Evolutionary conservation across 768 basidiomycete species (phyloP).

Genomic region (Suillus placidus): DNA sequence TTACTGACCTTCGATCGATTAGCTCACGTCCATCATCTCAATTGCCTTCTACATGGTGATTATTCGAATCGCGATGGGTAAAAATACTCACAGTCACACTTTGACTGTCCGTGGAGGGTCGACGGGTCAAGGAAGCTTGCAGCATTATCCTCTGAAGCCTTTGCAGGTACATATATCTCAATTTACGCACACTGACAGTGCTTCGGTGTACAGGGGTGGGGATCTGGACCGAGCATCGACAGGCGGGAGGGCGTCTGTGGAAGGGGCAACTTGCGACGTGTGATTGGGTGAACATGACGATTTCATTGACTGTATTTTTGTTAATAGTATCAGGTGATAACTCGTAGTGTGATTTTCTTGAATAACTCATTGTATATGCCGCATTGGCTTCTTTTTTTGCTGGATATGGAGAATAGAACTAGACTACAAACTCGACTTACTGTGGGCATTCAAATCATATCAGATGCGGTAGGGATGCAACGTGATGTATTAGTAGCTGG

Average conservation of each 20-base stretch:
- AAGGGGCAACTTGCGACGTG: not conserved
- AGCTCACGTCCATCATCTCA: constrained; percentile 11
- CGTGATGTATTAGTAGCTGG: not conserved
- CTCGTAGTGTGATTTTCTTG: not conserved
- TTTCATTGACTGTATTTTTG: not conserved
- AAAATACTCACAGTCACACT: not conserved
- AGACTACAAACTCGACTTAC: not conserved
- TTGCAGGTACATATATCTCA: constrained; percentile 11
- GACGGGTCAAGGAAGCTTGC: not conserved
- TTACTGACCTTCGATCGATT: not conserved
- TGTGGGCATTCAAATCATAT: not conserved
- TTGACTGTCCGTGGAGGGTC: not conserved
- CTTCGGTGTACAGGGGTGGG: not conserved
- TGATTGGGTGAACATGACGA: not conserved
- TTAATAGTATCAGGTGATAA: not conserved
- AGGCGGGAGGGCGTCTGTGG: not conserved
- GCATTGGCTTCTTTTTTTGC: not conserved
- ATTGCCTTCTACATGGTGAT: constrained; percentile 15
- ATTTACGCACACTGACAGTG: not conserved
- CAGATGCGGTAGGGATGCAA: not conserved
- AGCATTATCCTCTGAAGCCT: constrained; percentile 7
- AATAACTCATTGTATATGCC: not conserved
- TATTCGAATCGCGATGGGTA: constrained; percentile 11
- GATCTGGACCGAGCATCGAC: not conserved
- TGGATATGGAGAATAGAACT: not conserved